Percentiles rank a stretch among this genome's conserved stretches.
These are phyloP conservation scores for Cryoendolithus antarcticus DNA, from an alignment of 2,329 filamentous ascomycete genomes.

Conservation along the genomic window DNA sequence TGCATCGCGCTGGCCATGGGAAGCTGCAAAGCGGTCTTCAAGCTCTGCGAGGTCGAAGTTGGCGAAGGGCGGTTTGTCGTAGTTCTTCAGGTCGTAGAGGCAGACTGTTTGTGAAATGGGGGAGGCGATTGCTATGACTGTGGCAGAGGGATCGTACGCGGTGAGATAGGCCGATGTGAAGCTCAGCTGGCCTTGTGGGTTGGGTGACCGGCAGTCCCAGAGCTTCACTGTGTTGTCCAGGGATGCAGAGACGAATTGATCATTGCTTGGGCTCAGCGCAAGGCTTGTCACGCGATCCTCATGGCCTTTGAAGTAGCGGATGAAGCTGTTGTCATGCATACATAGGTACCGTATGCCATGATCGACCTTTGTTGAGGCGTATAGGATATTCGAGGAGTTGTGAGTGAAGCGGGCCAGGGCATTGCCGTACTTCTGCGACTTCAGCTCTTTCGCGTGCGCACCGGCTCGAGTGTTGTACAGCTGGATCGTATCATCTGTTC, in stretches of 20 bases:
- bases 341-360: slow-evolving; percentile 77
- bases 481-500: slow-evolving; percentile 89
- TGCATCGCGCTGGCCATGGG: slow-evolving; percentile 35
- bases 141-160: slow-evolving; percentile 84
- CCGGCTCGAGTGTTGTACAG: slow-evolving; percentile 91
- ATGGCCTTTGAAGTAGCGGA: slow-evolving; percentile 92
- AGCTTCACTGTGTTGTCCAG: slow-evolving; percentile 83
- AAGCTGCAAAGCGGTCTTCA: slow-evolving; percentile 40
- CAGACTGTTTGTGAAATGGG: slow-evolving; percentile 67
- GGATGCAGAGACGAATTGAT: slow-evolving; percentile 85
- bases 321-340: slow-evolving; percentile 90
- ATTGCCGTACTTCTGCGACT: slow-evolving; percentile 94
- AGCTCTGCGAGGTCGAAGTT: slow-evolving; percentile 68
- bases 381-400: slow-evolving; percentile 79
- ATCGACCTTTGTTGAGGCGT: slow-evolving; percentile 91
- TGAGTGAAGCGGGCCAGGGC: slow-evolving; percentile 93
- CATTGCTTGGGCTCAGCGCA: slow-evolving; percentile 69
- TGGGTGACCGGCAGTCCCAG: slow-evolving; percentile 75
- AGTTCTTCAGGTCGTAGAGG: slow-evolving; percentile 88
- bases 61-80: slow-evolving; percentile 79
- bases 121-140: slow-evolving; percentile 80
- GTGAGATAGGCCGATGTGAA: slow-evolving; percentile 71
- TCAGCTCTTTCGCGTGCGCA: slow-evolving; percentile 73
- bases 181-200: slow-evolving; percentile 67
- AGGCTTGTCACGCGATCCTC: slow-evolving; percentile 73